These are phyloP conservation scores for Termitomyces sp. DNA, from an alignment of 768 basidiomycete genomes.

Conservation along the genomic window DNA sequence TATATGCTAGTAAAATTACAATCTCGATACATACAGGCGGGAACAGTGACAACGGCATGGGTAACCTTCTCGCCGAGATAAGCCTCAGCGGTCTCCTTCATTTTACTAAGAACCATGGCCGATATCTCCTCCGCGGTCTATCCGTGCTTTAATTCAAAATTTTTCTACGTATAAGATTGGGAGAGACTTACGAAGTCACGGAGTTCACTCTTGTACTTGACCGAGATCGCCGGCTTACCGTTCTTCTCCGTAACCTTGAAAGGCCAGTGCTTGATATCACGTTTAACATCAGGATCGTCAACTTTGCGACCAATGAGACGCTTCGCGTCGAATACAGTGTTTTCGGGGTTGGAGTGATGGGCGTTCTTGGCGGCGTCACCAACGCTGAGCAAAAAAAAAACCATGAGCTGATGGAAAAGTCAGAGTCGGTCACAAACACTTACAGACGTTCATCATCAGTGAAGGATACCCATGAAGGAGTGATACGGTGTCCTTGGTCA, in stretches of 20 bases:
- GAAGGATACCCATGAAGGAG: conserved; percentile 83
- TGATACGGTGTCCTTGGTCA: conserved; percentile 87
- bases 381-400: conserved; percentile 49
- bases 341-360: conserved; percentile 83
- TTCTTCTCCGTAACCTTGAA: conserved; percentile 76
- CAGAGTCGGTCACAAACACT: conserved; percentile 12
- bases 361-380: conserved; percentile 98
- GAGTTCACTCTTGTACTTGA: conserved; percentile 71
- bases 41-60: conserved; percentile 97
- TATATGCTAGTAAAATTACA: neutral
- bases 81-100: conserved; percentile 99
- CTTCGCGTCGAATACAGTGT: conserved; percentile 96
- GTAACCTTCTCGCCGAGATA: conserved; percentile 96
- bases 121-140: conserved; percentile 92
- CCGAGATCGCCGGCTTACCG: conserved; percentile 75
- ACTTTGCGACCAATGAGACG: conserved; percentile 88
- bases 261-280: conserved; percentile 89
- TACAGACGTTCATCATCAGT: conserved; percentile 74
- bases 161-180: neutral
- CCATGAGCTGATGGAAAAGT: conserved; percentile 7
- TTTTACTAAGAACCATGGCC: conserved; percentile 93
- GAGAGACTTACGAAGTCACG: conserved; percentile 70
- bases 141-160: neutral
- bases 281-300: conserved; percentile 74
- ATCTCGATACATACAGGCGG: conserved; percentile 62